Evolutionary conservation across 176 grass and related monocot species (phyloP).

Genomic region (Raddia guianensis): DNA sequence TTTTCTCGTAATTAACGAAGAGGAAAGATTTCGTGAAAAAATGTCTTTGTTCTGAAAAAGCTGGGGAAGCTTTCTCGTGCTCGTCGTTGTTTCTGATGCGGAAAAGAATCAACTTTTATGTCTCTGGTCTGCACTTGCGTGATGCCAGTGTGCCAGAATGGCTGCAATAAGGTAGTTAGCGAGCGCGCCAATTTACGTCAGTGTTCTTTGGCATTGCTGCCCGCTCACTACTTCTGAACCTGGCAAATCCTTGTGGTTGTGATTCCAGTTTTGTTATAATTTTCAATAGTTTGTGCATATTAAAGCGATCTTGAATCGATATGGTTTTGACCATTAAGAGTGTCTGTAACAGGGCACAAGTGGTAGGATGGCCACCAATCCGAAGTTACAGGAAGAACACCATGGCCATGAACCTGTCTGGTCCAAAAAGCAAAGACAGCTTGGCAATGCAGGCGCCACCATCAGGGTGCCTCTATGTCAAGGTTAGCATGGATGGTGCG

Average conservation of each 20-base stretch:
- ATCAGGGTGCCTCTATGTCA: constrained; percentile 60
- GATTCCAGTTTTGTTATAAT: constrained; percentile 16
- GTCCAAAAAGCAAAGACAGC: constrained; percentile 52
- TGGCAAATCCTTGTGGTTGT: neutral
- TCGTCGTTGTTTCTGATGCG: neutral
- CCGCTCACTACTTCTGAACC: neutral
- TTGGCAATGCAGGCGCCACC: constrained; percentile 44
- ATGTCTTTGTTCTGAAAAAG: constrained; percentile 34
- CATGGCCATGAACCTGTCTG: constrained; percentile 61
- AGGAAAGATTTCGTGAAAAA: neutral
- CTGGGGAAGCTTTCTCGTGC: constrained; percentile 23
- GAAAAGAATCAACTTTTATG: constrained; percentile 29
- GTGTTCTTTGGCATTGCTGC: constrained; percentile 1
- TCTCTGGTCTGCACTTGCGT: constrained; percentile 11
- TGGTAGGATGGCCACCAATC: constrained; percentile 92
- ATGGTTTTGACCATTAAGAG: constrained; percentile 23
- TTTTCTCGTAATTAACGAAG: neutral
- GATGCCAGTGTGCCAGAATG: constrained; percentile 21
- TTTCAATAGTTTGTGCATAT: neutral
- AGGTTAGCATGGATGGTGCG: constrained; percentile 90
- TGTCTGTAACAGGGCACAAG: constrained; percentile 61
- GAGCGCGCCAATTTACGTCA: neutral
- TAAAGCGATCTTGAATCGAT: neutral
- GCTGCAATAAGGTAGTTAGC: neutral
- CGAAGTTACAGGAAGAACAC: constrained; percentile 80